Base-by-base conservation (phyloP, 2,329 filamentous ascomycete species). In the Fusarium humuli region DNA sequence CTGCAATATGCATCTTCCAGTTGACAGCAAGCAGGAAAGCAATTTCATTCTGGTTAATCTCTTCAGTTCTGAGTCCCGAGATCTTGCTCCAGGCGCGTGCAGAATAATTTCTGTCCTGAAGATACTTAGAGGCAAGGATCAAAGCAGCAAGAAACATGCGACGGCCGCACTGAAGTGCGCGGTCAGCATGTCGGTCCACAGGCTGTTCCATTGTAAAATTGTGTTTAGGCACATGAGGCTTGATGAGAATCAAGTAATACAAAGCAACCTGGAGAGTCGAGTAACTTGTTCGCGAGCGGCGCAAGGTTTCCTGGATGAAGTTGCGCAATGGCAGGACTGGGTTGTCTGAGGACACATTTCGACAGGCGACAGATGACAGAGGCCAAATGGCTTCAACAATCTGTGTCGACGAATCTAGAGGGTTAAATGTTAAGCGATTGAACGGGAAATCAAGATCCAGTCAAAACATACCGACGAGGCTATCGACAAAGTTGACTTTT, bases 41-140 rank as follows among this genome's bases (percentile, higher is more conserved):
- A 80, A 97, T 91, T 83, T 99, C 96, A 79, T 98, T 98, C 77
- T 94, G 92, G 81, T 98, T 98, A 81, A 99, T 98, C 82, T 99
- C 96, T 60, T 88, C 85, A 6, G 94, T 94, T 78, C 93, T 94
- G 61, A 99, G 85, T n/a, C 96, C 96, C 20, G 96, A 98, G 74
- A 99, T 99, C 85, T 97, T 98, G 81, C 95, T 98, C 96, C 96
- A 99, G 44, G 96, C 96, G 59, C 95, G 91, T 50, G 96, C 94
- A 16, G 96, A 98, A 82, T 97, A 99, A 82, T 98, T 99, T 73
- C 95, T 91, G 79, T 99, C 96, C 81, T 99, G 96, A 48, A 99
- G 85, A 79, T 98, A 99, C 84, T 99, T 99, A 37, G 96, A 98
- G 3, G 96, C 96, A 60, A 99, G 86, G 72, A 99, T 98, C 66